Base-by-base conservation (phyloP, 768 basidiomycete genomes). In the Lactarius akahatsu region DNA sequence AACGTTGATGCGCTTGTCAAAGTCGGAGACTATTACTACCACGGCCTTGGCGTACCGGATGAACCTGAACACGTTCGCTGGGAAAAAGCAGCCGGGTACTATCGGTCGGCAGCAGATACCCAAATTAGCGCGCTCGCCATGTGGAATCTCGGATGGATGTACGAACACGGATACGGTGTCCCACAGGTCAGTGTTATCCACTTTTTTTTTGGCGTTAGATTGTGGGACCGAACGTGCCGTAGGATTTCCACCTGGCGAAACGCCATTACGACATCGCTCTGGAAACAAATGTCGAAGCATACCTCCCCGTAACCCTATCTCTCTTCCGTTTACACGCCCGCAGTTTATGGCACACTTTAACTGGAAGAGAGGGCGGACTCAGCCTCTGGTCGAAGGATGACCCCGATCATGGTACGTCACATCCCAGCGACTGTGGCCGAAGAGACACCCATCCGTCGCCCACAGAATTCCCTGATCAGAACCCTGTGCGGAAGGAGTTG, bases 121-220 rank as follows among this genome's bases (percentile, higher is more conserved):
- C 92, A 96, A 67, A 71, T 90, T 72, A 97, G 94, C 71, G 94
- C 97, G 1, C 80, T 98, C 69, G 95, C 97, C 1, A 93, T 97
- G 88, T 98, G 94, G 94, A 97, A 98, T 73, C 78, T 98, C 13
- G 97, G 96, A 1, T 98, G 93, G 92, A 98, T 98, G 97, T 98
- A 98, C 75, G 96, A 98, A 78, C 93, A 94, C 71, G 97, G 97
- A 0, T 76, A 92, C 26, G 97, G 97, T 2, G 92, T 98, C 0
- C 86, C 91, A 30, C 90, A 91, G 82, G 93, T 92, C 68, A 69
- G 79, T 34, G 2, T 9, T 34, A 34, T 34, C 8, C 55, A 36
- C 13, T 36, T 34, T 23, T 32, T 28, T 52, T 3, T 2, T n/a
- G 34, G 34, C 34, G 41, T 56, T 66, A 30, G 41, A 18, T 16